Evolutionary conservation across 192 early-diverging fungal species (phyloP).

Genomic region (Dissophora globulifera): DNA sequence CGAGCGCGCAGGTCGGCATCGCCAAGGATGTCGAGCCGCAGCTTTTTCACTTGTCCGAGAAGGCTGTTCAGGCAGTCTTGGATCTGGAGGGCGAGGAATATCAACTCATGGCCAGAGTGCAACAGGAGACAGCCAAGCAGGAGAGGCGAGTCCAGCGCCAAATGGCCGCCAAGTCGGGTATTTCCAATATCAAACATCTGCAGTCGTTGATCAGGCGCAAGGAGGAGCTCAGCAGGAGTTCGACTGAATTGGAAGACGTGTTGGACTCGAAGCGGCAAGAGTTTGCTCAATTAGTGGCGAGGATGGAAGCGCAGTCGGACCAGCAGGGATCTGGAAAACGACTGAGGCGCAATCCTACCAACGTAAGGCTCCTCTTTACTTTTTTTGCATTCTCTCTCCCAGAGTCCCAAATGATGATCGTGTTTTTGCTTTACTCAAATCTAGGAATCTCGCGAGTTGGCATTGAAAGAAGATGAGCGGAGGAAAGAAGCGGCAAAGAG

Average conservation of each 20-base stretch:
- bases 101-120: conserved; percentile 5
- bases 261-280: conserved; percentile 36
- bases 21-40: conserved; percentile 25
- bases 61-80: conserved; percentile 16
- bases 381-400: background rate
- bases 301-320: conserved; percentile 10
- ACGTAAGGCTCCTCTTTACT: conserved; percentile 5
- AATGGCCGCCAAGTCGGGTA: conserved; percentile 19
- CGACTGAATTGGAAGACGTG: conserved; percentile 34
- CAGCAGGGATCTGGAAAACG: conserved; percentile 14
- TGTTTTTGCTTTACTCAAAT: background rate
- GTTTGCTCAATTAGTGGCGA: conserved; percentile 14
- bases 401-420: too few relatives aligned
- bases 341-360: background rate
- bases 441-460: conserved; percentile 39
- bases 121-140: conserved; percentile 10
- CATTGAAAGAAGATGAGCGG: conserved; percentile 17
- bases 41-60: conserved; percentile 13
- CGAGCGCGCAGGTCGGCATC: conserved; percentile 14
- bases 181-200: conserved; percentile 37
- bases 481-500: conserved; percentile 14
- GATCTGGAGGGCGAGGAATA: conserved; percentile 25
- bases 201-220: conserved; percentile 42
- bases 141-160: conserved; percentile 8
- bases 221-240: conserved; percentile 35